Percentiles rank a stretch among this genome's conserved stretches.
phyloP scores from a whole-genome alignment of 2,329 filamentous ascomycete genomes.

The Raffaelea deltoideospora region DNA sequence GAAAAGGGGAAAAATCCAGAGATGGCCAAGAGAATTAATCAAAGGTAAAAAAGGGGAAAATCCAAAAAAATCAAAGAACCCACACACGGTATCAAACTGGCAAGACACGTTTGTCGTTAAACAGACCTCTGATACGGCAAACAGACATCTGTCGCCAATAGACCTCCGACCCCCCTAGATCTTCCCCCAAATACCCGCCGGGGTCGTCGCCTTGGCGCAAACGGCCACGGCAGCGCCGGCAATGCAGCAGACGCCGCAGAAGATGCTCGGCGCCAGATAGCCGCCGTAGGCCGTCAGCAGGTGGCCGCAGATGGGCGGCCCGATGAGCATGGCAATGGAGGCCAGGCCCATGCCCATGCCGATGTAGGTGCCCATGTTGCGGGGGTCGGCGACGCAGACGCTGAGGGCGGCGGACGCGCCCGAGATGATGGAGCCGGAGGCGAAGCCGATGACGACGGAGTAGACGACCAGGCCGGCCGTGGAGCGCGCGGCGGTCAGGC shows the following conservation, averaged over 20 bases:
- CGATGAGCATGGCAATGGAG: constrained; percentile 24
- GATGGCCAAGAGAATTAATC: too few species aligned
- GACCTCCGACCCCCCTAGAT: too few species aligned
- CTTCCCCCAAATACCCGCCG: constrained; percentile 14
- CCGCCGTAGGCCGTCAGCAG: constrained; percentile 22
- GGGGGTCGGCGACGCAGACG: constrained; percentile 24
- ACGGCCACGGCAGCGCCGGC: constrained; percentile 11
- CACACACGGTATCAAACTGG: too few species aligned
- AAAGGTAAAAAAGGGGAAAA: too few species aligned
- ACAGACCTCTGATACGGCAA: too few species aligned
- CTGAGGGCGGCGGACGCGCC: constrained; percentile 22
- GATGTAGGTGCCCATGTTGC: constrained; percentile 34
- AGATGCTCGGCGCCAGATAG: constrained; percentile 22
- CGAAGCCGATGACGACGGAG: constrained; percentile 9
- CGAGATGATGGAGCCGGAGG: constrained; percentile 18
- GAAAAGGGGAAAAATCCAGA: too few species aligned
- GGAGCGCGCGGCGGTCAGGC: constrained; percentile 11
- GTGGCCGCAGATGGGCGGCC: constrained; percentile 29
- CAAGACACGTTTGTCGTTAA: too few species aligned
- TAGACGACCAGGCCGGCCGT: constrained; percentile 11
- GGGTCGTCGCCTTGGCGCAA: constrained; percentile 11
- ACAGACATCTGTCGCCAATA: too few species aligned
- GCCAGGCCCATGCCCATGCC: constrained; percentile 25
- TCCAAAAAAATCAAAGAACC: too few species aligned
- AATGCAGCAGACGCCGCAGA: constrained; percentile 20